Percentiles rank a stretch among this genome's conserved stretches.
phyloP scores from a whole-genome alignment of 2,329 filamentous ascomycete species.

The Aspergillus caelatus region DNA sequence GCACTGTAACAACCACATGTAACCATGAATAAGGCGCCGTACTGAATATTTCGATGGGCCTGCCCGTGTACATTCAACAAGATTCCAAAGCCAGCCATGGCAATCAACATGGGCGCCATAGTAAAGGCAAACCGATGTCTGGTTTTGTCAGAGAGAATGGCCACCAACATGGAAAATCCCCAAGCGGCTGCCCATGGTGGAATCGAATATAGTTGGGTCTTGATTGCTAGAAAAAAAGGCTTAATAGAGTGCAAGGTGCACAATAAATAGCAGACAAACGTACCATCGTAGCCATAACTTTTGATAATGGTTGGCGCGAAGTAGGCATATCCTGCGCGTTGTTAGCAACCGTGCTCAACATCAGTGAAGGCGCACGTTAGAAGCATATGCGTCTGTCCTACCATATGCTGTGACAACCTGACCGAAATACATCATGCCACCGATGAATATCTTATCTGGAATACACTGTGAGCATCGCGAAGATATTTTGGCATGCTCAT shows the following conservation, averaged over 20 bases:
- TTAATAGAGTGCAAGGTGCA: constrained; percentile 4
- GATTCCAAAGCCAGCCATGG: constrained; percentile 75
- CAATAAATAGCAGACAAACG: constrained; percentile 14
- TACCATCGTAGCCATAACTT: constrained; percentile 63
- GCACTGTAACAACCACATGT: constrained; percentile 79
- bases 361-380: neutral
- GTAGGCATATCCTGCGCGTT: constrained; percentile 65
- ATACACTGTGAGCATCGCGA: constrained; percentile 16
- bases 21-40: constrained; percentile 79
- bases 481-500: neutral
- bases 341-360: constrained; percentile 12
- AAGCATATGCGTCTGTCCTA: constrained; percentile 12
- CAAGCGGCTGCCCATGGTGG: constrained; percentile 73
- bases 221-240: constrained; percentile 41
- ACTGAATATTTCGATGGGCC: constrained; percentile 64
- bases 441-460: constrained; percentile 66
- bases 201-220: constrained; percentile 55
- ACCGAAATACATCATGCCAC: constrained; percentile 80
- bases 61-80: constrained; percentile 69
- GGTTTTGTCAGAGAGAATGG: constrained; percentile 69
- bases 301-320: constrained; percentile 73
- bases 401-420: constrained; percentile 76
- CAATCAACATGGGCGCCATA: constrained; percentile 67
- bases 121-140: constrained; percentile 76
- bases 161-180: constrained; percentile 74